Evolutionary conservation across 345 rosid species (phyloP), one percentile per base, ranked within the genome.

Genomic region (Euclidium syriacum): DNA sequence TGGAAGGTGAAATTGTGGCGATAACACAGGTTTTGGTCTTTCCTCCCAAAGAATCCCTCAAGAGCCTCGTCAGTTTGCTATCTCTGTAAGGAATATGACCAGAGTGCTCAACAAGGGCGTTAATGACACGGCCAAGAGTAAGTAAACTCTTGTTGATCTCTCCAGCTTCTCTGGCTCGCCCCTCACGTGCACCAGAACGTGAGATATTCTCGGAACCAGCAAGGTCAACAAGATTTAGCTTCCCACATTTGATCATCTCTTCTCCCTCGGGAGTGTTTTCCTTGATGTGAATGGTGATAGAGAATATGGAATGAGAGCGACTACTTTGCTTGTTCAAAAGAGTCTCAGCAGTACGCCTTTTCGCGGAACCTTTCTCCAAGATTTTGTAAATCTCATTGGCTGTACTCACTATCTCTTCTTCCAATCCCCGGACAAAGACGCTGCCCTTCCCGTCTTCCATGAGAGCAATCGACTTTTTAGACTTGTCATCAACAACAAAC

Each of bases 391-490:
- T 94, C 70, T 94, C 99, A 58, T 90, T 84, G 5, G 99, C 99
- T 57, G 97, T 80, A 51, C 84, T 74, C 51, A 94, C 99, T 15
- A 94, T 78, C 85, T 94, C 99, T 81, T 94, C 99, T 79, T 94
- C 99, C 78, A 94, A 77, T 36, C 99, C 99, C 64, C 99, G 75
- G 14, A 90, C 95, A 54, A 94, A 84, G 57, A 94, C 99, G 61
- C 95, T 96, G n/a, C 99, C 99, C 75, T 86, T 94, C 51, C 99
- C 97, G 56, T 90, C 99, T 77, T 94, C 99, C 99, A 90, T 90
- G 41, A 94, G 95, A 53, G 96, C 97, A 54, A 94, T 81, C 8
- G 99, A 88, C 58, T 87, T 94, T 75, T 94, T 90, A 20, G 96
- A 80, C 76, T 87, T 94, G 58, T 94, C 99, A 66, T 94, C 99